A percentile compares a stretch with the other conserved stretches of the same genome.
Conservation (phyloP, 225 moss, liverwort and hornwort species). For the Polytrichum formosum region DNA sequence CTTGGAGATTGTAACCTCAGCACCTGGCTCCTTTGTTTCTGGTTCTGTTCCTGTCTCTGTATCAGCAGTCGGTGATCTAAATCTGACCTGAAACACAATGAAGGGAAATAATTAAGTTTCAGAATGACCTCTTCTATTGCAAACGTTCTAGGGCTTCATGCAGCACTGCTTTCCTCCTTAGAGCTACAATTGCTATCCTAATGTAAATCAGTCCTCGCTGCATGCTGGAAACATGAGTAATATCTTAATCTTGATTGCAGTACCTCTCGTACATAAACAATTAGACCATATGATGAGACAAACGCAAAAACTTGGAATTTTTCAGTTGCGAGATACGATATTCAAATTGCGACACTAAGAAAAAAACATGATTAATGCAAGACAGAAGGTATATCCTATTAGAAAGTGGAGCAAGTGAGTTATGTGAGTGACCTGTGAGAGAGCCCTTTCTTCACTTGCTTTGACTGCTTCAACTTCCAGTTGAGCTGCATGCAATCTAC, state of each 20-base stretch:
- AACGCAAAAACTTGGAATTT: too few relatives aligned
- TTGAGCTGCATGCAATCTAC: conserved; percentile 27
- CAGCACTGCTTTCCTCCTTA: too few relatives aligned
- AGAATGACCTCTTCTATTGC: neutral
- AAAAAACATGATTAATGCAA: too few relatives aligned
- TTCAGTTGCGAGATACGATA: too few relatives aligned
- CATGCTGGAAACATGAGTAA: too few relatives aligned
- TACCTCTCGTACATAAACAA: too few relatives aligned
- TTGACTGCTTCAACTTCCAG: conserved; percentile 48
- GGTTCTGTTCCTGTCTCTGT: conserved; percentile 4
- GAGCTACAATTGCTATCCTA: too few relatives aligned
- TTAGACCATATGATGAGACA: too few relatives aligned
- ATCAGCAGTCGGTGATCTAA: conserved; percentile 17
- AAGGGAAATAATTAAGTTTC: conserved; percentile 11
- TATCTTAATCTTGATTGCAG: too few relatives aligned
- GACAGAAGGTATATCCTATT: too few relatives aligned
- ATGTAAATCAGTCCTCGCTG: too few relatives aligned
- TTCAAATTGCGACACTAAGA: too few relatives aligned
- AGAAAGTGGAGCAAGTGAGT: neutral
- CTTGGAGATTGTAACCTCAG: conserved; percentile 22
- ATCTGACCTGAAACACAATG: conserved; percentile 30
- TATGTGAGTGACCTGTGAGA: conserved; percentile 38
- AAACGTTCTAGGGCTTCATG: neutral
- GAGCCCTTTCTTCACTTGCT: conserved; percentile 51
- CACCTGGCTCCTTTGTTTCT: conserved; percentile 15